Evolutionary conservation across 768 basidiomycete genomes (phyloP), one percentile per base, ranked within the genome.

Genomic region (Termitomyces sp.): DNA sequence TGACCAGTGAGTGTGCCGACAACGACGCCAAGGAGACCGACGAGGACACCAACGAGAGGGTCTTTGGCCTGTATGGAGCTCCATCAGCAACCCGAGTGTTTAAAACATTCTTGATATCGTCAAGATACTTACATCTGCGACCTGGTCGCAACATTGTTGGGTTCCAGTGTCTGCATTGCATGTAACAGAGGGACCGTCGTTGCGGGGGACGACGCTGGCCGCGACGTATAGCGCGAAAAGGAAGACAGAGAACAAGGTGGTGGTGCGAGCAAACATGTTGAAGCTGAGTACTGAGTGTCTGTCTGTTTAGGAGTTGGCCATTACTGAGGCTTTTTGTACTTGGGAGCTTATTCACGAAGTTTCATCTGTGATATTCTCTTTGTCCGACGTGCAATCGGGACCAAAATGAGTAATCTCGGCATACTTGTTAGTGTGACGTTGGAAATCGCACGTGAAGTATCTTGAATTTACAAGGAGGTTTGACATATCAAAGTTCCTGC

Each of bases 221-320:
- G 56, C 58, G 3, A 55, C 55, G 51, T 37, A 59, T 24, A 57
- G 50, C 18, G 52, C 58, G 33, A 62, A 51, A 27, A 55, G 24
- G 57, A 54, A 58, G 54, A 61, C 30, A 9, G 51, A 55, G 59
- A 59, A 57, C 44, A 62, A 54, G 34, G 61, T 57, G 52, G 52
- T 31, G 41, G 57, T 42, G 39, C 58, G 61, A 59, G 61, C n/a
- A 44, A 59, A 46, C 61, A 62, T 62, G 27, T 54, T 57, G 12
- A 20, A 55, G 24, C 20, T 48, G 24, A 4, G n/a, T n/a, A n/a
- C n/a, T n/a, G n/a, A n/a, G n/a, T n/a, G n/a, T n/a, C n/a, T n/a
- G n/a, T n/a, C n/a, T n/a, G n/a, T n/a, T n/a, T n/a, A n/a, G n/a
- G 5, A 4, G 41, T 6, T 20, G 3, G 9, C 41, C 2, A n/a